Evolutionary conservation across 768 basidiomycete genomes (phyloP).

Genomic region (Leccinum obscurum): DNA sequence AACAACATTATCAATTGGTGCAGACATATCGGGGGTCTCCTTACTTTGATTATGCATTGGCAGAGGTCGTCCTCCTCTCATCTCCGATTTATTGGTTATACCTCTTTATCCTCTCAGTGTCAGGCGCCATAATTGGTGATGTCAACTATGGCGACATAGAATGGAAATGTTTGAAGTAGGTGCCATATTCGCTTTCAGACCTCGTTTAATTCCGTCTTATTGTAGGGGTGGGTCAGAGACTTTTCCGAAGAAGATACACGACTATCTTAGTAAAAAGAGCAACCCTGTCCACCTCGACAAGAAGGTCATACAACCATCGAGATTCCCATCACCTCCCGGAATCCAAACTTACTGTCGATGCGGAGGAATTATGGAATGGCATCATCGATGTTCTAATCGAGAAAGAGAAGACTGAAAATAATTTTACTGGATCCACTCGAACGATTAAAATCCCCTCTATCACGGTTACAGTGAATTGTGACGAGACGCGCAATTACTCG

Average conservation of each 20-base stretch:
- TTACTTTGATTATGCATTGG: background rate
- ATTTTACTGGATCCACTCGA: background rate
- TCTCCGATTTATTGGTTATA: no score
- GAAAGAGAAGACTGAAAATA: background rate
- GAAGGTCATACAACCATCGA: no score
- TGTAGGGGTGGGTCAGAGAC: background rate
- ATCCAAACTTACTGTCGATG: no score
- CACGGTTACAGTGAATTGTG: no score
- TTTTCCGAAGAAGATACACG: background rate
- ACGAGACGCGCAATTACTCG: no score
- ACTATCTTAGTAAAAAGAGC: no score
- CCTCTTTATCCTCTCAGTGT: no score
- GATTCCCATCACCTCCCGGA: no score
- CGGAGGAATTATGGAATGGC: background rate
- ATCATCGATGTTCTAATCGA: background rate
- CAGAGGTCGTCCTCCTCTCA: no score
- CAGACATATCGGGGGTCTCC: background rate
- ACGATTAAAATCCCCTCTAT: no score
- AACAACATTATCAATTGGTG: slow-evolving; percentile 31
- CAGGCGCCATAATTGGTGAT: no score
- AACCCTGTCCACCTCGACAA: no score
- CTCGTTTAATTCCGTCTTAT: background rate
- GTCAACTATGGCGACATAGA: background rate
- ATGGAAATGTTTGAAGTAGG: background rate
- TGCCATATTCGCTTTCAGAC: background rate